Percentiles rank a stretch among this genome's conserved stretches.
Evolutionary conservation across 1,284 basidiomycete genomes (phyloP).

Genomic region (Sporisorium sorghi): DNA sequence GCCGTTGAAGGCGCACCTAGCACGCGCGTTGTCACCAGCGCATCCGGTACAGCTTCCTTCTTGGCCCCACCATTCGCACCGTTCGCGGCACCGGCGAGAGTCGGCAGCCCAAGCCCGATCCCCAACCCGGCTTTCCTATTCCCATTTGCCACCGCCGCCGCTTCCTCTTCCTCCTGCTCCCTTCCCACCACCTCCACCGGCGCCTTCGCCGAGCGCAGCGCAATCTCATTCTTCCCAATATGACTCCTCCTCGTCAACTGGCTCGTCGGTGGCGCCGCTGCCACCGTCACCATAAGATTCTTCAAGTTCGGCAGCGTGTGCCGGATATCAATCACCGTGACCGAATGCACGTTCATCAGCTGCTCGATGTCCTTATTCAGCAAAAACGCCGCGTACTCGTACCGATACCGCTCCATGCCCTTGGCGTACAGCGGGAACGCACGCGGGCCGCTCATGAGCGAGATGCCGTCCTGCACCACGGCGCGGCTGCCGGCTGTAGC

Average conservation of each 20-base stretch:
- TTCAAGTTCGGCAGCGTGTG: slow-evolving; percentile 97
- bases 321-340: slow-evolving; percentile 85
- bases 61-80: slow-evolving; percentile 3
- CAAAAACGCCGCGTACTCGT: slow-evolving; percentile 96
- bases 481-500: slow-evolving; percentile 62
- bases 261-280: slow-evolving; percentile 45
- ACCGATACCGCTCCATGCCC: slow-evolving; percentile 94
- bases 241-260: slow-evolving; percentile 40
- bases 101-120: slow-evolving; percentile 29
- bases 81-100: neutral
- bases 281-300: slow-evolving; percentile 85
- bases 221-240: slow-evolving; percentile 49
- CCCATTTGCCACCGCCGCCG: neutral
- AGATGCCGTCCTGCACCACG: slow-evolving; percentile 63
- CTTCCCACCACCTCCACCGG: neutral
- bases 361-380: slow-evolving; percentile 95
- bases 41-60: slow-evolving; percentile 17
- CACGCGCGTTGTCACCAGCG: slow-evolving; percentile 39
- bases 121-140: slow-evolving; percentile 20
- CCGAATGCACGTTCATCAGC: slow-evolving; percentile 60
- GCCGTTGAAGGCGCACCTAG: slow-evolving; percentile 28
- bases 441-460: slow-evolving; percentile 64
- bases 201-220: slow-evolving; percentile 16
- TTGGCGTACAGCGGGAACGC: slow-evolving; percentile 83
- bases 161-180: neutral